A percentile compares a stretch with the other conserved stretches of the same genome.
Conservation (phyloP, 371 early-diverging fungal species). For the Actinomucor elegans region DNA sequence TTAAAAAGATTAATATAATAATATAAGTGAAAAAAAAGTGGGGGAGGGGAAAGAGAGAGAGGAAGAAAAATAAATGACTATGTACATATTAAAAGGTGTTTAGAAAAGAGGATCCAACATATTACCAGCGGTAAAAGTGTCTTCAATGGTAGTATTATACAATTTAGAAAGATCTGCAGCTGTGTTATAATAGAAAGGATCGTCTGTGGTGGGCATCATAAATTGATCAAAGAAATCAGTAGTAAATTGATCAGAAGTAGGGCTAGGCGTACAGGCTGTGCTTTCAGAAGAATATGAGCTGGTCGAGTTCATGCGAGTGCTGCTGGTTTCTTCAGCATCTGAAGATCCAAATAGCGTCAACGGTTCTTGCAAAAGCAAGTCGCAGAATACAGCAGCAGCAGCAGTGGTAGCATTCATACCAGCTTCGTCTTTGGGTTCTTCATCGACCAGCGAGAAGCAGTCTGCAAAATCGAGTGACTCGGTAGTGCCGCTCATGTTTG, state of each 20-base stretch:
- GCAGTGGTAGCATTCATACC: conserved; percentile 1
- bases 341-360: not conserved
- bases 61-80: conserved; percentile 5
- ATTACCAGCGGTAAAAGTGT: conserved; percentile 13
- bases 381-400: conserved; percentile 22
- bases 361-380: conserved; percentile 18
- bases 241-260: conserved; percentile 24
- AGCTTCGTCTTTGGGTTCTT: conserved; percentile 14
- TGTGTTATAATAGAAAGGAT: conserved; percentile 15
- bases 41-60: not conserved
- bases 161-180: conserved; percentile 22
- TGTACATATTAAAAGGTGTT: conserved; percentile 2
- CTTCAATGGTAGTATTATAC: conserved; percentile 19
- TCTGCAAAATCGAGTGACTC: conserved; percentile 47
- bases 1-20: conserved; percentile 2
- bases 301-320: conserved; percentile 6
- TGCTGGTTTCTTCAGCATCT: not conserved
- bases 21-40: not conserved
- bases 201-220: conserved; percentile 37
- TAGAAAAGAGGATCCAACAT: conserved; percentile 34
- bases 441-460: conserved; percentile 51
- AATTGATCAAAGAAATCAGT: conserved; percentile 36
- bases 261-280: conserved; percentile 35
- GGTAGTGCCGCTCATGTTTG: conserved; percentile 31
- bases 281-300: conserved; percentile 19